These are phyloP conservation scores for Talaromyces sp. DNA, from an alignment of 2,329 filamentous ascomycete species.

Conservation along the genomic window DNA sequence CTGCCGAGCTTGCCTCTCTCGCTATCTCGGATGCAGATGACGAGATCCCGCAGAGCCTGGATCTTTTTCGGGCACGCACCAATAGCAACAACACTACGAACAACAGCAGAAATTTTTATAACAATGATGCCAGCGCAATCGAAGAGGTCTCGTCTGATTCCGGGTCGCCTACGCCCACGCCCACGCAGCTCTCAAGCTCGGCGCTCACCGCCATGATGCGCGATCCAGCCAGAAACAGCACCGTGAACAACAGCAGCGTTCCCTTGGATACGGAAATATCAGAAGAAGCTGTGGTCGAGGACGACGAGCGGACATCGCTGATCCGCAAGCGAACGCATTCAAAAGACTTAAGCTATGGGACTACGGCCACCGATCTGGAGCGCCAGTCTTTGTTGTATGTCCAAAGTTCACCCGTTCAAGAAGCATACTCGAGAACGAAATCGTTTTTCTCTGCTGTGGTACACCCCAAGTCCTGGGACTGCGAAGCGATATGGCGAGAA, in stretches of 20 bases:
- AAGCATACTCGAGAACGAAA: constrained; percentile 16
- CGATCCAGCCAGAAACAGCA: constrained; percentile 17
- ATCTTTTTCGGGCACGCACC: constrained; percentile 20
- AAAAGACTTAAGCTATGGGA: constrained; percentile 26
- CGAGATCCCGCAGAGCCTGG: constrained; percentile 22
- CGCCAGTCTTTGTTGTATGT: constrained; percentile 15
- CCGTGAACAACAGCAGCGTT: constrained; percentile 15
- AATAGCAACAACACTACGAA: not conserved
- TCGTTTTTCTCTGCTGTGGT: constrained; percentile 27
- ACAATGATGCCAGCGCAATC: not conserved
- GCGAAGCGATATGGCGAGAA: constrained; percentile 57
- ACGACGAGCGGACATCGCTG: constrained; percentile 33
- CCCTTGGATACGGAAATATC: constrained; percentile 14
- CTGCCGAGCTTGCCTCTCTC: constrained; percentile 78
- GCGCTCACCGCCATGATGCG: constrained; percentile 48
- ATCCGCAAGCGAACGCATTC: constrained; percentile 23
- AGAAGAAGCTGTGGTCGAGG: constrained; percentile 20
- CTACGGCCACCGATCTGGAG: constrained; percentile 24
- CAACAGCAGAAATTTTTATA: constrained; percentile 15
- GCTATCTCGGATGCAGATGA: constrained; percentile 57
- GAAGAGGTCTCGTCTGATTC: not conserved
- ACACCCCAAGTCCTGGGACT: constrained; percentile 69
- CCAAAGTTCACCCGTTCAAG: constrained; percentile 5
- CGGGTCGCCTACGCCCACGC: constrained; percentile 11
- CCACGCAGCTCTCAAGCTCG: constrained; percentile 30